A percentile compares a stretch with the other conserved stretches of the same genome.
phyloP scores from a whole-genome alignment of 1,284 basidiomycete genomes.

The Stygiomarasmius scandens region DNA sequence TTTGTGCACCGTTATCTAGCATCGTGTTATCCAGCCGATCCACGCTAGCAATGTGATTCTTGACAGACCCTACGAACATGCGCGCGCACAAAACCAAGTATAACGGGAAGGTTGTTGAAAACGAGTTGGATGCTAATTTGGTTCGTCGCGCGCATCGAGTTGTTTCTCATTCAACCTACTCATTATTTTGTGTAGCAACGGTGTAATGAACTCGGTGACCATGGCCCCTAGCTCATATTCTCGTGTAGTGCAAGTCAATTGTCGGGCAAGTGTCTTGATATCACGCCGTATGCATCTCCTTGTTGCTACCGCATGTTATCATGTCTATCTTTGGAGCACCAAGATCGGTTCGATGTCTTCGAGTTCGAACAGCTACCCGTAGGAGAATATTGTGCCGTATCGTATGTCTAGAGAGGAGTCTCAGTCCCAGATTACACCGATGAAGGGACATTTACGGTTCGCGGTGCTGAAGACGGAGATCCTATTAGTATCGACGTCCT shows the following conservation, averaged over 20 bases:
- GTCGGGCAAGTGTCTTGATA: conserved; percentile 6
- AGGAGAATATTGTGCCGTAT: conserved; percentile 2
- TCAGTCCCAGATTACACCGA: background rate
- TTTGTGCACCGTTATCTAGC: too few relatives aligned
- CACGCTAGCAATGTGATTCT: too few relatives aligned
- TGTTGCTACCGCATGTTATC: conserved; percentile 5
- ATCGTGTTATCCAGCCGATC: too few relatives aligned
- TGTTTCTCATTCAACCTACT: too few relatives aligned
- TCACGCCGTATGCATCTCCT: conserved; percentile 6
- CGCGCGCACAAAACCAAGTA: too few relatives aligned
- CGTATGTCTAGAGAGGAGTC: conserved; percentile 7
- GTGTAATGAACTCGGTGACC: too few relatives aligned
- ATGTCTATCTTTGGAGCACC: background rate
- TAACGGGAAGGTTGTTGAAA: too few relatives aligned
- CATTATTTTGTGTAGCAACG: too few relatives aligned
- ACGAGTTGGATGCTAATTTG: too few relatives aligned
- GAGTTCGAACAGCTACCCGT: conserved; percentile 4
- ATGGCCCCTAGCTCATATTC: conserved; percentile 2
- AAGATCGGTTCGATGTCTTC: background rate
- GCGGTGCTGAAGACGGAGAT: conserved; percentile 3
- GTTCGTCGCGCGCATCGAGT: too few relatives aligned
- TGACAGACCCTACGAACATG: too few relatives aligned
- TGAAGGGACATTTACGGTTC: conserved; percentile 1
- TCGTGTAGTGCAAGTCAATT: background rate
- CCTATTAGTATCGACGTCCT: conserved; percentile 2